phyloP scores from a whole-genome alignment of 2,329 filamentous ascomycete species.

The Nannizzia gypsea region DNA sequence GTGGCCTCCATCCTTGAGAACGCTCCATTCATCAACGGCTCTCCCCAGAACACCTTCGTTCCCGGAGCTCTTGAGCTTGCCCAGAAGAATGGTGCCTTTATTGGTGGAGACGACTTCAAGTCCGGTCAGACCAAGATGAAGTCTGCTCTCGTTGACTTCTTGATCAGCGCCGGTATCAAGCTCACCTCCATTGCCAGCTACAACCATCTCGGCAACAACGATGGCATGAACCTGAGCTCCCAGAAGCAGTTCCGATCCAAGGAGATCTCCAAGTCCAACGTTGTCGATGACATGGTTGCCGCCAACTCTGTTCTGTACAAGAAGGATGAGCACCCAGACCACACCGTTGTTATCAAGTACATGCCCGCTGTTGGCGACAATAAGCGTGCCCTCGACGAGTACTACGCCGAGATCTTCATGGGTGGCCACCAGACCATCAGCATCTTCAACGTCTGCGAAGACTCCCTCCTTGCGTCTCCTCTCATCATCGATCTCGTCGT shows the following conservation, averaged over 20 bases:
- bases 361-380: slow-evolving; percentile 98
- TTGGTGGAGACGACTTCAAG: slow-evolving; percentile 98
- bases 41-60: slow-evolving; percentile 97
- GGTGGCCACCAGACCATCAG: slow-evolving; percentile 97
- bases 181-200: slow-evolving; percentile 97
- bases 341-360: slow-evolving; percentile 99
- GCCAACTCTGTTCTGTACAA: slow-evolving; percentile 87
- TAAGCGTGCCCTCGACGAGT: slow-evolving; percentile 97
- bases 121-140: slow-evolving; percentile 99
- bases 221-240: slow-evolving; percentile 95
- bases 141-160: slow-evolving; percentile 92
- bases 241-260: slow-evolving; percentile 98
- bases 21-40: slow-evolving; percentile 95
- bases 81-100: slow-evolving; percentile 74
- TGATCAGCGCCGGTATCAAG: slow-evolving; percentile 98
- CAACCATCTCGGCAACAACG: slow-evolving; percentile 99
- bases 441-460: slow-evolving; percentile 98
- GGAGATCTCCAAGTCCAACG: slow-evolving; percentile 98
- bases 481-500: slow-evolving; percentile 94
- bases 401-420: slow-evolving; percentile 98
- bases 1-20: slow-evolving; percentile 86
- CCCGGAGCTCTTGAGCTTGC: slow-evolving; percentile 84
- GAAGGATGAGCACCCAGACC: slow-evolving; percentile 87
- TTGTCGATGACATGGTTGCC: slow-evolving; percentile 98
- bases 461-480: slow-evolving; percentile 88